phyloP scores from a whole-genome alignment of 2,329 filamentous ascomycete species.

The Pseudogymnoascus sp. region DNA sequence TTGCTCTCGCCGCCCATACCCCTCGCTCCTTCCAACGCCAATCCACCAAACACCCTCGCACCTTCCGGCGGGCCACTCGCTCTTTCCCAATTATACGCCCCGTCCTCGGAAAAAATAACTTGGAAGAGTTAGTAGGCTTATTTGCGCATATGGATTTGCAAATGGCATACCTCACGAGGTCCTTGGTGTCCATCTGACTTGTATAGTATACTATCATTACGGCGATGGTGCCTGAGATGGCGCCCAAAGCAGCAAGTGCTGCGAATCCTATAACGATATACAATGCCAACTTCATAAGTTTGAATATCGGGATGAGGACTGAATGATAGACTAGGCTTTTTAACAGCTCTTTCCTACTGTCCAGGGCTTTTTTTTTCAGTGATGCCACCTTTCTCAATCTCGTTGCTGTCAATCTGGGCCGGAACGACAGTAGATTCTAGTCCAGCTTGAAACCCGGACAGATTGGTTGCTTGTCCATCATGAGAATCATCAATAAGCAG shows the following conservation, averaged over 20 bases:
- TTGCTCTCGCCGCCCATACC: background rate
- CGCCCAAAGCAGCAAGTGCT: background rate
- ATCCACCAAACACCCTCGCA: no score
- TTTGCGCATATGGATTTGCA: background rate
- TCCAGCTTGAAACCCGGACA: no score
- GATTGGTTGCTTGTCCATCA: no score
- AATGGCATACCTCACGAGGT: background rate
- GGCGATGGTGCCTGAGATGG: background rate
- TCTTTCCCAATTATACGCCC: background rate
- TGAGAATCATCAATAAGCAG: no score
- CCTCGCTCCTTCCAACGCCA: background rate
- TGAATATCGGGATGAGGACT: background rate
- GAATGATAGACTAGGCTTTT: background rate
- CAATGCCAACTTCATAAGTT: background rate
- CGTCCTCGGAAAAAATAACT: background rate
- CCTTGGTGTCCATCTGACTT: background rate
- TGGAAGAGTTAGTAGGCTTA: background rate
- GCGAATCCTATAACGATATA: background rate
- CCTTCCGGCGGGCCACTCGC: background rate
- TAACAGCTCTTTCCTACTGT: background rate
- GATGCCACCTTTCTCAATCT: background rate
- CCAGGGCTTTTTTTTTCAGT: background rate
- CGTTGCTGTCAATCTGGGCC: background rate
- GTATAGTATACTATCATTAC: background rate
- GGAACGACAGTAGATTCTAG: background rate